phyloP scores from a whole-genome alignment of 345 rosid species.

The Cardamine occulta region DNA sequence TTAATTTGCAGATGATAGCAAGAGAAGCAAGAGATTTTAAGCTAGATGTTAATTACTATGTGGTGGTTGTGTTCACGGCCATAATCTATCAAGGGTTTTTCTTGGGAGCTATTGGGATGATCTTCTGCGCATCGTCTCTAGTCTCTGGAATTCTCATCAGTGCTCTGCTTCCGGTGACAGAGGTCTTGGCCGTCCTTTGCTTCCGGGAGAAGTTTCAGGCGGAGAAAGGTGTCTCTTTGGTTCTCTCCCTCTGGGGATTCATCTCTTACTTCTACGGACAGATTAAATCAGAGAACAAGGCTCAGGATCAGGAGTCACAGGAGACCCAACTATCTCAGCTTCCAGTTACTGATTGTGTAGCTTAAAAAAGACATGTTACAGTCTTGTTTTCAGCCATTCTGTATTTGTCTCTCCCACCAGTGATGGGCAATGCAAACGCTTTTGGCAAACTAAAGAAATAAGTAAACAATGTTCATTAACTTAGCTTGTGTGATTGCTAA shows the following conservation, averaged over 20 bases:
- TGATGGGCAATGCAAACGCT: slow-evolving; percentile 64
- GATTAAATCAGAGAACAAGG: slow-evolving; percentile 22
- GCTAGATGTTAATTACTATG: slow-evolving; percentile 40
- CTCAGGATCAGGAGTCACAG: slow-evolving; percentile 3
- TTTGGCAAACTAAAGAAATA: slow-evolving; percentile 65
- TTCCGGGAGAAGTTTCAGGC: slow-evolving; percentile 64
- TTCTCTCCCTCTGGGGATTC: slow-evolving; percentile 73
- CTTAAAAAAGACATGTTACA: too few relatives aligned
- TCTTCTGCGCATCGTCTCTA: slow-evolving; percentile 60
- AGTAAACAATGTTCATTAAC: not conserved
- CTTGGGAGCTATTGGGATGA: slow-evolving; percentile 61
- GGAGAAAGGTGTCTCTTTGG: slow-evolving; percentile 71
- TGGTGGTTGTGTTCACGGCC: slow-evolving; percentile 48
- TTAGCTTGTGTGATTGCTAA: not conserved
- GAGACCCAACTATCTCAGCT: too few relatives aligned
- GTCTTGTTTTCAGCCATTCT: too few relatives aligned
- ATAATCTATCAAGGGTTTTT: slow-evolving; percentile 56
- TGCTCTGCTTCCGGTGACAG: slow-evolving; percentile 56
- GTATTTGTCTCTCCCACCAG: slow-evolving; percentile 63
- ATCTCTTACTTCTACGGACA: slow-evolving; percentile 74
- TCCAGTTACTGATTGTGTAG: too few relatives aligned
- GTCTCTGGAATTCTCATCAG: slow-evolving; percentile 55
- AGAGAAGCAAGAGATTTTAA: slow-evolving; percentile 57
- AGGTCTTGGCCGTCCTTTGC: slow-evolving; percentile 63
- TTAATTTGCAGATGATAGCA: slow-evolving; percentile 50